phyloP scores from a whole-genome alignment of 371 early-diverging fungal genomes.

The Apophysomyces variabilis region DNA sequence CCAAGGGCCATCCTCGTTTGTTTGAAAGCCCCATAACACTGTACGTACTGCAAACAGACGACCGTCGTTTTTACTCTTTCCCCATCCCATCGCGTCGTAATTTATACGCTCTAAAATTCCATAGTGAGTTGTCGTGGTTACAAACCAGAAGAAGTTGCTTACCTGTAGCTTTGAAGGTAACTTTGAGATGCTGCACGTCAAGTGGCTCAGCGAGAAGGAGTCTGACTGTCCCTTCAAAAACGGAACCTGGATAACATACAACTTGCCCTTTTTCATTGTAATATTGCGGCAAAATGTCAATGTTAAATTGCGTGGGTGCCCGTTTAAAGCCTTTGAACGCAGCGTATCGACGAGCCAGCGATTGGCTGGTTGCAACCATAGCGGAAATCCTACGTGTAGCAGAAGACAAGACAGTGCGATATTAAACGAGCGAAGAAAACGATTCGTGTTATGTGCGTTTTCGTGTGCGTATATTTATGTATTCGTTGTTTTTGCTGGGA shows the following conservation, averaged over 20 bases:
- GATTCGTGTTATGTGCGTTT: neutral
- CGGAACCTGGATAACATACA: conserved; percentile 38
- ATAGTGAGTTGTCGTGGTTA: neutral
- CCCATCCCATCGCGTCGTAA: conserved; percentile 28
- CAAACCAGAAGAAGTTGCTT: conserved; percentile 24
- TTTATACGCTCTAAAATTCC: conserved; percentile 29
- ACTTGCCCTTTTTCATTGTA: conserved; percentile 15
- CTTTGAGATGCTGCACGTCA: conserved; percentile 39
- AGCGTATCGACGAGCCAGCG: conserved; percentile 12
- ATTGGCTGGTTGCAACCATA: conserved; percentile 7
- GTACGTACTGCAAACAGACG: conserved; percentile 39
- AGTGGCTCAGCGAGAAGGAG: conserved; percentile 32
- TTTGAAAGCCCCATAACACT: conserved; percentile 31
- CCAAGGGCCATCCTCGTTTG: conserved; percentile 20
- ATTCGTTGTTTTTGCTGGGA: neutral
- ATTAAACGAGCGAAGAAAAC: neutral
- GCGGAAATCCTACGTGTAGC: neutral
- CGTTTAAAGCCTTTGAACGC: conserved; percentile 14
- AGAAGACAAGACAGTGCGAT: neutral
- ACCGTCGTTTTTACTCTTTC: conserved; percentile 23
- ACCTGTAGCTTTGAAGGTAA: conserved; percentile 34
- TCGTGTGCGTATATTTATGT: conserved; percentile 14
- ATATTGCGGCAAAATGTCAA: conserved; percentile 18
- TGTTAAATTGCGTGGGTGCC: conserved; percentile 21
- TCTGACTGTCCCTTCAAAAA: conserved; percentile 36